These are phyloP conservation scores for Calonectria pseudoturangicola DNA, from an alignment of 2,329 filamentous ascomycete genomes.

Conservation along the genomic window DNA sequence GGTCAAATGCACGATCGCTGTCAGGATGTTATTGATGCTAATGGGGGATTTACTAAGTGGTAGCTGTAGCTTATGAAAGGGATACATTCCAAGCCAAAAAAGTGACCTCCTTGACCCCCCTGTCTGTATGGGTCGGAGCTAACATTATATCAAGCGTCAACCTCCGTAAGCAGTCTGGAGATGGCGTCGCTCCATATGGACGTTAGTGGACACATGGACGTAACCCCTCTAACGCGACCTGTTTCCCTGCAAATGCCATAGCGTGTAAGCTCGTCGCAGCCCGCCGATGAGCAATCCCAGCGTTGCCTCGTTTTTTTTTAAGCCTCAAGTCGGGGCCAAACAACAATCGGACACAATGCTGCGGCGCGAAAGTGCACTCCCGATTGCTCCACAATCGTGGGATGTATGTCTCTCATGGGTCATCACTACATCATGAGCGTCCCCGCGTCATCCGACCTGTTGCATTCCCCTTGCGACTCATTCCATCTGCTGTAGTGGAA, in stretches of 20 bases:
- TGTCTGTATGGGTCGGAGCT: no score
- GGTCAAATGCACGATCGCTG: no score
- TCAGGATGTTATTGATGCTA: no score
- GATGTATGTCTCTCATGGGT: background rate
- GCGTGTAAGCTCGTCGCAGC: background rate
- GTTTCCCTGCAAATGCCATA: background rate
- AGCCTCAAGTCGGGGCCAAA: constrained; percentile 1
- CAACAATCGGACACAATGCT: background rate
- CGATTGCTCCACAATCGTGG: background rate
- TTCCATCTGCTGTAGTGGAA: background rate
- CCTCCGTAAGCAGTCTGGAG: background rate
- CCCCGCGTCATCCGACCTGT: background rate
- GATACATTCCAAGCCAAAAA: no score
- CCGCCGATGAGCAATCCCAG: background rate
- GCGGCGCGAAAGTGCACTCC: background rate
- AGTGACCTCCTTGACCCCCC: no score
- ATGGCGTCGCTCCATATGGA: background rate
- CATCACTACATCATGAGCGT: background rate
- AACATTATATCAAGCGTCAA: no score
- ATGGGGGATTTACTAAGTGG: no score
- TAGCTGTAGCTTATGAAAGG: no score
- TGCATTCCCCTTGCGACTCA: background rate
- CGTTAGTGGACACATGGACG: background rate
- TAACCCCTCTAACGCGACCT: background rate
- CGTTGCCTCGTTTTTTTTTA: background rate